Conservation (phyloP, 176 grass and related monocot species). For the Avena atlantica region DNA sequence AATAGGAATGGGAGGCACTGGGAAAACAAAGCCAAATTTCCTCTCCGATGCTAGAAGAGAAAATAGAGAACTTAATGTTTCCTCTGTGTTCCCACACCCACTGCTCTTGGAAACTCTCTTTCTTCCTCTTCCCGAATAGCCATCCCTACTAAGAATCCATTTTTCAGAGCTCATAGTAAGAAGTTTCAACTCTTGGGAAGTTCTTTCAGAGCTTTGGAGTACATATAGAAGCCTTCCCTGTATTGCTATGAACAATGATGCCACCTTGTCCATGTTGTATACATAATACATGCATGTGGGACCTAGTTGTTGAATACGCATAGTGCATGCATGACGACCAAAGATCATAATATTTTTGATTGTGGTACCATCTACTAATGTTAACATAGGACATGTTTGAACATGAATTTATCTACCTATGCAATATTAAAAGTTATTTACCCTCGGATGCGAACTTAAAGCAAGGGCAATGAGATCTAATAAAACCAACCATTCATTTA, state of each 20-base stretch:
- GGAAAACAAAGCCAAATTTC: conserved; percentile 42
- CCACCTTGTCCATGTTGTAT: no score
- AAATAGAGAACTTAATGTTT: conserved; percentile 11
- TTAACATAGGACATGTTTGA: not conserved
- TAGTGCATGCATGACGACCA: no score
- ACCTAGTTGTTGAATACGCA: no score
- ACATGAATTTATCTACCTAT: not conserved
- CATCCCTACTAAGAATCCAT: no score
- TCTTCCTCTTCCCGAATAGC: not conserved
- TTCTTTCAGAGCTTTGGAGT: no score
- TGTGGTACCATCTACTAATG: no score
- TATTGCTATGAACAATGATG: no score
- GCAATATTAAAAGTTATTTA: not conserved
- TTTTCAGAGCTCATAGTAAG: no score
- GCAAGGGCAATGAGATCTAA: not conserved
- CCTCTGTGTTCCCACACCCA: conserved; percentile 18
- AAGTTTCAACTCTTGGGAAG: no score
- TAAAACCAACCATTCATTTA: not conserved
- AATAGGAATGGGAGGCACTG: conserved; percentile 50
- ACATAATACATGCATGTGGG: no score
- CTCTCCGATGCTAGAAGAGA: not conserved
- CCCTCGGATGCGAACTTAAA: not conserved
- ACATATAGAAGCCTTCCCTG: no score
- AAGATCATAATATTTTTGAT: no score
- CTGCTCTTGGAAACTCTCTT: not conserved